phyloP scores from a whole-genome alignment of 768 basidiomycete genomes.

The Trametopsis cervina region DNA sequence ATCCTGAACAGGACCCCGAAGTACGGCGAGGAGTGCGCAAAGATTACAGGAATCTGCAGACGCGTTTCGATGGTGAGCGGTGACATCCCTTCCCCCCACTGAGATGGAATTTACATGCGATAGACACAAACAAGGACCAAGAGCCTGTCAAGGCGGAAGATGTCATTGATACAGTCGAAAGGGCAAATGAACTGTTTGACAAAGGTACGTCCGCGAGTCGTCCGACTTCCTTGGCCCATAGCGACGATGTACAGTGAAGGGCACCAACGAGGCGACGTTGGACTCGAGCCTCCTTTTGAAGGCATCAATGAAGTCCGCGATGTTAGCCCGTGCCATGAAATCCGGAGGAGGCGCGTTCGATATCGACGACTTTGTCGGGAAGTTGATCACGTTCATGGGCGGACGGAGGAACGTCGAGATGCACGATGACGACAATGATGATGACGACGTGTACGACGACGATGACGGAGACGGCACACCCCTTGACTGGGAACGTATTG shows the following conservation, averaged over 20 bases:
- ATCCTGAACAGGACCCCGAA: constrained; percentile 81
- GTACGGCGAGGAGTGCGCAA: constrained; percentile 70
- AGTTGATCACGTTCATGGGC: constrained; percentile 71
- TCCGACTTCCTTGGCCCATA: not conserved
- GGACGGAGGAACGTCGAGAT: constrained; percentile 38
- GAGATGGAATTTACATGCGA: not conserved
- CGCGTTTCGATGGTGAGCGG: constrained; percentile 53
- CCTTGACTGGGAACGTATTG: constrained; percentile 83
- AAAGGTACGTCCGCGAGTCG: constrained; percentile 38
- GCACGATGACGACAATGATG: constrained; percentile 39
- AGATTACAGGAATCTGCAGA: constrained; percentile 62
- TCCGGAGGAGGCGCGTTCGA: constrained; percentile 87
- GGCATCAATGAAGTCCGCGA: constrained; percentile 72
- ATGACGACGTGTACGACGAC: constrained; percentile 40
- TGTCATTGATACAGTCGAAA: not conserved
- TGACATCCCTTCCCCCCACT: not conserved
- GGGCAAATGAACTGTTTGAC: constrained; percentile 53
- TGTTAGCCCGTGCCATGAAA: constrained; percentile 89
- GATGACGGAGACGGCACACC: constrained; percentile 28
- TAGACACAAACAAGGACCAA: not conserved
- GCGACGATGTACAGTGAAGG: constrained; percentile 44
- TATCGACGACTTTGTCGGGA: constrained; percentile 81
- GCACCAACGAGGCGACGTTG: constrained; percentile 82
- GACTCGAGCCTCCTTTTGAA: constrained; percentile 79
- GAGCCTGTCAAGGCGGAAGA: constrained; percentile 37